Evolutionary conservation across 768 basidiomycete species (phyloP).

Genomic region (Mycena alexandri): DNA sequence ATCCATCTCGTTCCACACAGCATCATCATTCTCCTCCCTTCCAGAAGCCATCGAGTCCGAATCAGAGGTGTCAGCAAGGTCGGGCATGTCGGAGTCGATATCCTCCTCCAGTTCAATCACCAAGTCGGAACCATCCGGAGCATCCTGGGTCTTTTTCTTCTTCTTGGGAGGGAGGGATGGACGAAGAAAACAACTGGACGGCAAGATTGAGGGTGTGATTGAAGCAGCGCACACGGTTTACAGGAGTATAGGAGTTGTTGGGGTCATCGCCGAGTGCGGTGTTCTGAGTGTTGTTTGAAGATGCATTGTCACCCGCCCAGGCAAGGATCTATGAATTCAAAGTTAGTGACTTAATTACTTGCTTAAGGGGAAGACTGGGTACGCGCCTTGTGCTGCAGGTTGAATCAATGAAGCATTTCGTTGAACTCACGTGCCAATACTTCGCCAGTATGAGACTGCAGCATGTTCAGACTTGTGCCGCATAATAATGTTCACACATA

Average conservation of each 20-base stretch:
- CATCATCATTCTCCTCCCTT: neutral
- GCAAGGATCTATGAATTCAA: neutral
- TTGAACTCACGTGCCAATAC: slow-evolving; percentile 39
- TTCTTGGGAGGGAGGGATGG: slow-evolving; percentile 12
- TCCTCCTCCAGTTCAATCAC: too few species aligned
- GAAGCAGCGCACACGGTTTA: slow-evolving; percentile 17
- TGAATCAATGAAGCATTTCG: slow-evolving; percentile 36
- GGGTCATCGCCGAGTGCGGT: slow-evolving; percentile 22
- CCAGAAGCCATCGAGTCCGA: too few species aligned
- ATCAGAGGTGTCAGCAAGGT: too few species aligned
- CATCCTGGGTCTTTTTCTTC: neutral
- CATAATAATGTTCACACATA: neutral
- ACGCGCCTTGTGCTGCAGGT: slow-evolving; percentile 41
- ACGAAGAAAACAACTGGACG: slow-evolving; percentile 7
- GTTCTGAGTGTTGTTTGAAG: slow-evolving; percentile 43
- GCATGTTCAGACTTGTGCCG: too few species aligned
- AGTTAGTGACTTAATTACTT: neutral
- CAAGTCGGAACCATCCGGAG: too few species aligned
- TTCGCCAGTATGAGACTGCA: slow-evolving; percentile 44
- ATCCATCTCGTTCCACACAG: neutral
- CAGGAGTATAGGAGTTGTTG: slow-evolving; percentile 27
- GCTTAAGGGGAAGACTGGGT: too few species aligned
- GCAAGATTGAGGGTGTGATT: slow-evolving; percentile 6
- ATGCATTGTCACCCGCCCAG: slow-evolving; percentile 44
- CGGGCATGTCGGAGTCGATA: too few species aligned